Evolutionary conservation across 805 yeast genomes (phyloP), one percentile per base, ranked within the genome.

Genomic region (Pichia manshurica): DNA sequence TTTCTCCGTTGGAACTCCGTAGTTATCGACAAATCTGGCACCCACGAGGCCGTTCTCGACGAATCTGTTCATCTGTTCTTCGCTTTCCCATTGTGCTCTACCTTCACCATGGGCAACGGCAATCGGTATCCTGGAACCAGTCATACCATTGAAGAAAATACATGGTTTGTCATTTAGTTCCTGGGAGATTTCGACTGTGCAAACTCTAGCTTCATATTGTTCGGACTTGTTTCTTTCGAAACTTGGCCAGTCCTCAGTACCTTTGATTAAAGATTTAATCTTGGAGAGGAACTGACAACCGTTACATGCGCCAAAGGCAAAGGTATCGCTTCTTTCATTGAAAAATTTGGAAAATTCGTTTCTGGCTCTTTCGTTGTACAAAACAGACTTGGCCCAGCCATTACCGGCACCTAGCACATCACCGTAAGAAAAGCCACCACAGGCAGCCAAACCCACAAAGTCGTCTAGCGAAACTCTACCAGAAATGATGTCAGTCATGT

Each of bases 101-200:
- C 99, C 99, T 72, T 93, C 99, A 58, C 99, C 99, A 64, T 93
- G 99, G 4, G 99, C 99, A 56, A 93, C 98, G 19, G 95, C 96
- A 68, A 93, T 88, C 46, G 99, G 99, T 60, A 93, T 68, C 59
- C 81, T 80, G 7, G 97, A 87, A n/a, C 96, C 96, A 60, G 81
- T 77, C 98, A 93, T 89, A 46, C 85, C 87, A 49, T 84, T 77
- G 58, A 90, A 78, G 76, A 93, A 91, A 47, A 93, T 80, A 47
- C 77, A 71, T 21, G 68, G 68, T 23, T 71, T 69, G 48, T 76
- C 76, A 23, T 32, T 44, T 5, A 45, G 45, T 42, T 78, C 82
- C 41, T 62, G 63, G 36, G 74, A 74, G 42, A 90, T 72, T 66
- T 91, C 96, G 46, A 90, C 87, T 83, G 90, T 85, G 50, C 83